Percentiles rank a stretch among this genome's conserved stretches.
Evolutionary conservation across 2,329 filamentous ascomycete genomes (phyloP).

Genomic region (Cytospora schulzeri): DNA sequence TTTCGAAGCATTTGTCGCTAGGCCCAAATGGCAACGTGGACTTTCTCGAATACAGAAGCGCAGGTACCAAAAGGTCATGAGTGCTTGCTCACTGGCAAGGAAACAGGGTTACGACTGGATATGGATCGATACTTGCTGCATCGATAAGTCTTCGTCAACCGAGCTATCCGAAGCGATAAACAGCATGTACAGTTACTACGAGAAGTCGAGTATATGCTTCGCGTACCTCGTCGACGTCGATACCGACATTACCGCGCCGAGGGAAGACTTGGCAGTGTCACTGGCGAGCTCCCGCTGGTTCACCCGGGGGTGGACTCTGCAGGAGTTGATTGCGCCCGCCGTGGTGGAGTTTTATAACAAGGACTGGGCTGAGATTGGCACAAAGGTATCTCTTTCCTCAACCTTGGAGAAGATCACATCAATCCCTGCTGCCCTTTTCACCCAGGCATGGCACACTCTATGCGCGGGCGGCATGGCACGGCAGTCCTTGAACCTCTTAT

Average conservation of each 20-base stretch:
- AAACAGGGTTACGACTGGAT: constrained; percentile 33
- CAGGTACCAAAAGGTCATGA: constrained; percentile 37
- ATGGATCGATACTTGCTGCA: constrained; percentile 44
- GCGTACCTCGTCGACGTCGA: constrained; percentile 38
- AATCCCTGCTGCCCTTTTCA: constrained; percentile 27
- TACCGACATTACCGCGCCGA: neutral
- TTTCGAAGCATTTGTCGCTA: constrained; percentile 28
- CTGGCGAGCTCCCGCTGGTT: constrained; percentile 17
- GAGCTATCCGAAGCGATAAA: constrained; percentile 43
- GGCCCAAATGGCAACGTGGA: constrained; percentile 34
- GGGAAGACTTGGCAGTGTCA: neutral
- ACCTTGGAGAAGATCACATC: constrained; percentile 29
- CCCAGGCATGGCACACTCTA: constrained; percentile 24
- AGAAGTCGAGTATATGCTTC: constrained; percentile 36
- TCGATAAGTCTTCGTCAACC: constrained; percentile 39
- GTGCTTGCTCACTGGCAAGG: constrained; percentile 38
- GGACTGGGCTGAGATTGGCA: constrained; percentile 30
- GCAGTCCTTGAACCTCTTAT: constrained; percentile 22
- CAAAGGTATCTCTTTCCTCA: constrained; percentile 29
- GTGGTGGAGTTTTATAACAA: constrained; percentile 31
- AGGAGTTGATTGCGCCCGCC: constrained; percentile 31
- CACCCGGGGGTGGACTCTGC: constrained; percentile 25
- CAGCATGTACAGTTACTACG: constrained; percentile 41
- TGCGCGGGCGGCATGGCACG: constrained; percentile 17
- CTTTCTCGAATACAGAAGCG: constrained; percentile 30